Conservation (phyloP, 768 basidiomycete genomes). For the Lepiota brunneoincarnata region DNA sequence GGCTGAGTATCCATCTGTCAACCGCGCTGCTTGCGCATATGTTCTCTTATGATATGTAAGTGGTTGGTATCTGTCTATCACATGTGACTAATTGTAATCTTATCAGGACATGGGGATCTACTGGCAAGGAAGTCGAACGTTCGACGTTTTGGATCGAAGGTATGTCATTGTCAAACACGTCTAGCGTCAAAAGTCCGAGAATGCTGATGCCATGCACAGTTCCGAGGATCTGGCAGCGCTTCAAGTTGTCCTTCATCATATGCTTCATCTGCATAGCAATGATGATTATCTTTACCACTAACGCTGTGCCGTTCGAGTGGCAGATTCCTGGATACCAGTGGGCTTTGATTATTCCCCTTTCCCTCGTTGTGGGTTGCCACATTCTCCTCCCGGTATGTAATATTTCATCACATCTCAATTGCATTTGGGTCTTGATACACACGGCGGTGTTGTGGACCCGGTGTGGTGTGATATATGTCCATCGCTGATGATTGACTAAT, state of each 20-base stretch:
- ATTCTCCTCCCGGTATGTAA: constrained; percentile 67
- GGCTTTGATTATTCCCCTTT: constrained; percentile 74
- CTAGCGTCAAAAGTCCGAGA: background rate
- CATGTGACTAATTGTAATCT: constrained; percentile 1
- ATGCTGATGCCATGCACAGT: constrained; percentile 34
- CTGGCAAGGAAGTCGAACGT: constrained; percentile 78
- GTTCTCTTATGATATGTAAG: constrained; percentile 61
- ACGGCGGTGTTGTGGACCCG: background rate
- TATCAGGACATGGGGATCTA: constrained; percentile 52
- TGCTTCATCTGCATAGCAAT: constrained; percentile 56
- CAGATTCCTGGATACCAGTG: constrained; percentile 60
- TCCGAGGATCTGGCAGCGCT: constrained; percentile 77
- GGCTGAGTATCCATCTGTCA: constrained; percentile 69
- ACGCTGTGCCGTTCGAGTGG: constrained; percentile 63
- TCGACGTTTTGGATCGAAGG: constrained; percentile 88
- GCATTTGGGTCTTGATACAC: background rate
- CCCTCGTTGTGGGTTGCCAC: constrained; percentile 65
- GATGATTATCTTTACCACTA: constrained; percentile 59
- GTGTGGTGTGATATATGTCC: background rate
- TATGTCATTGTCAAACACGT: constrained; percentile 10
- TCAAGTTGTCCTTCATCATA: constrained; percentile 70
- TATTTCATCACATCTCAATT: background rate
- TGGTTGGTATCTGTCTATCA: constrained; percentile 3
- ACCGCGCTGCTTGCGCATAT: constrained; percentile 65
- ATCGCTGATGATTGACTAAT: background rate